Base-by-base conservation (phyloP, 768 basidiomycete species). In the Tephrocybe sp. region DNA sequence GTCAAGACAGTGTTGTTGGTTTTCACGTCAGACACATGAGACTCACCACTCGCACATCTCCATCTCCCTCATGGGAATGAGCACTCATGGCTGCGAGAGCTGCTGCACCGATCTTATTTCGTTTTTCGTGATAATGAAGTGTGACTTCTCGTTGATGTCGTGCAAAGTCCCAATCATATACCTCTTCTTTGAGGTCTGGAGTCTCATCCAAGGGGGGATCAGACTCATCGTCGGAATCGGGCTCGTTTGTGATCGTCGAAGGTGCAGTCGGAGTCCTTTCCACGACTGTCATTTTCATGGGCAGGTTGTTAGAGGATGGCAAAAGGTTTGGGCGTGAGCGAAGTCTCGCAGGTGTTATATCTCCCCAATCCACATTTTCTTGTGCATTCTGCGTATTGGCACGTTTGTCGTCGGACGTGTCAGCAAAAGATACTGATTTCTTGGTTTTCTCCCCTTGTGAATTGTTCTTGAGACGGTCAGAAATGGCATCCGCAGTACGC, bases 141-240 rank as follows among this genome's bases (percentile, higher is more conserved):
- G 84, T 82, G 55, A 91, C 77, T 62, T 90, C 88, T 24, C 87
- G 83, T 55, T 89, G 86, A 57, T 87, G 86, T 44, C 72, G 78
- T 19, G 80, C 84, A 41, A 71, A 73, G 55, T 88, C 81, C 26
- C 83, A 67, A 57, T 89, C 84, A 21, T 75, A 70, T 34, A 75
- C 78, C 34, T 83, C 79, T 41, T 75, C 78, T 11, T 76, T 69
- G 11, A 70, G 52, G 13, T 68, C 65, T 16, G 46, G 35, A 7
- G 76, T 70, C 18, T 60, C 57, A 4, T 53, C 51, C 36, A 9
- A 61, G 55, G 2, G 67, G 59, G 71, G 67, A 4, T 72, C 69
- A 4, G 85, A 83, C 60, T 89, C 87, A 52, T 88, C 88, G 58
- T 88, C 86, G 1, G 87, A 88, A 64, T 89, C 87, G 19, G 58